A percentile compares a stretch with the other conserved stretches of the same genome.
These are phyloP conservation scores for Ocimum tenuiflorum DNA, from an alignment of 257 asterid species.

Conservation along the genomic window DNA sequence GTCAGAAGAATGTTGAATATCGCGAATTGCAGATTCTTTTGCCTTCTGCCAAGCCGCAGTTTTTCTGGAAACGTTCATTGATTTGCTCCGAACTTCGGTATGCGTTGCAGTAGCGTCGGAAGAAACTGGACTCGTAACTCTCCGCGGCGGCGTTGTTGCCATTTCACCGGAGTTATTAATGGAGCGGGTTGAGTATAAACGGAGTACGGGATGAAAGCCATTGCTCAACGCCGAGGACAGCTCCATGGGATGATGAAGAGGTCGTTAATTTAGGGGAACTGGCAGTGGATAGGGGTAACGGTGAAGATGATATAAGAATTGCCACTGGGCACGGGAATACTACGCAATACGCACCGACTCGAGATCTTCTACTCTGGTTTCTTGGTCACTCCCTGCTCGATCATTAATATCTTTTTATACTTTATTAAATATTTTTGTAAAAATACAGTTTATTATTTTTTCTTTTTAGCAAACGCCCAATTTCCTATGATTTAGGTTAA, in stretches of 20 bases:
- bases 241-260: constrained; percentile 25
- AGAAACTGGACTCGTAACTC: constrained; percentile 14
- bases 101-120: constrained; percentile 17
- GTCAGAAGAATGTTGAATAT: constrained; percentile 59
- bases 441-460: too few species aligned
- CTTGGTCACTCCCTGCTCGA: too few species aligned
- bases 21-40: constrained; percentile 55
- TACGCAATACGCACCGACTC: too few species aligned
- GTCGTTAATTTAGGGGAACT: too few species aligned
- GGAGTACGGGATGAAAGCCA: constrained; percentile 22
- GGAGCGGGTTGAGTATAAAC: constrained; percentile 25
- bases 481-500: too few species aligned
- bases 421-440: too few species aligned
- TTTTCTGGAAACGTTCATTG: constrained; percentile 17
- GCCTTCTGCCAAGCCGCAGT: constrained; percentile 17
- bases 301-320: too few species aligned
- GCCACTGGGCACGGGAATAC: too few species aligned
- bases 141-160: constrained; percentile 22
- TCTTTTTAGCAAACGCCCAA: too few species aligned
- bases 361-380: too few species aligned
- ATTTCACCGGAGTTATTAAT: constrained; percentile 10
- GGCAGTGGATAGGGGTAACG: too few species aligned
- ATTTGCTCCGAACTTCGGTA: constrained; percentile 21
- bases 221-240: constrained; percentile 19
- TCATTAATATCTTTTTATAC: too few species aligned